phyloP scores from a whole-genome alignment of 371 early-diverging fungal species.

The Mucor indicus region DNA sequence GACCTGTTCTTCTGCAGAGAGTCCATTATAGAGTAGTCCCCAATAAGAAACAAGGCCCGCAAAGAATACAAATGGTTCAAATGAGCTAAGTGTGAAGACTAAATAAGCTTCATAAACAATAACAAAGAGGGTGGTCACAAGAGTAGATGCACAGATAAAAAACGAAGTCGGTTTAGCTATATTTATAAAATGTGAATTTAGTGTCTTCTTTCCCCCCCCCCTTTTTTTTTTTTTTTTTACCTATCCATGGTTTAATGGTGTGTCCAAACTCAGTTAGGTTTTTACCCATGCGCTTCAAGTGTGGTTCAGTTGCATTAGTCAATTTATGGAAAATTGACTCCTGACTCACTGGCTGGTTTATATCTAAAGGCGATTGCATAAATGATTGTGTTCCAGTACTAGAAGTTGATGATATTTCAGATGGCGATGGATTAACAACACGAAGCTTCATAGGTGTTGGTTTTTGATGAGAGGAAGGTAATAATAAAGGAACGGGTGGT shows the following conservation, averaged over 20 bases:
- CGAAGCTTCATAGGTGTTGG: slow-evolving; percentile 7
- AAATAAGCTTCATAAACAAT: slow-evolving; percentile 18
- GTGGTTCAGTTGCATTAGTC: neutral
- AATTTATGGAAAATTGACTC: slow-evolving; percentile 1
- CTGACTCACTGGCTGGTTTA: neutral
- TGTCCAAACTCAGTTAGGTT: slow-evolving; percentile 1
- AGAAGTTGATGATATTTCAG: neutral
- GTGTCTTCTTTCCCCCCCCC: no score
- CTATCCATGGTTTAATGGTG: slow-evolving; percentile 6
- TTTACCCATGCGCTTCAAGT: neutral
- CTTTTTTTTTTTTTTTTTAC: no score
- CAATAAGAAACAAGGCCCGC: slow-evolving; percentile 13
- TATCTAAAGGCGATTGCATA: slow-evolving; percentile 6
- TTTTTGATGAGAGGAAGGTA: slow-evolving; percentile 8
- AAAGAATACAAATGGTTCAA: slow-evolving; percentile 20
- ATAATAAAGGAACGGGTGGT: slow-evolving; percentile 13
- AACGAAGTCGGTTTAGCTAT: slow-evolving; percentile 11
- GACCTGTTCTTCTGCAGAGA: neutral
- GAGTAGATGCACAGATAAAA: slow-evolving; percentile 7
- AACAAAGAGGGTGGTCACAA: neutral
- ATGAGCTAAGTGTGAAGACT: slow-evolving; percentile 4
- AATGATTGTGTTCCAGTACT: slow-evolving; percentile 1
- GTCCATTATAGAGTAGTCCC: slow-evolving; percentile 2
- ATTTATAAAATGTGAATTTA: neutral
- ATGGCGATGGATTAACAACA: slow-evolving; percentile 9